A percentile compares a stretch with the other conserved stretches of the same genome.
phyloP scores from a whole-genome alignment of 192 early-diverging fungal genomes.

The Entomortierella parvispora region DNA sequence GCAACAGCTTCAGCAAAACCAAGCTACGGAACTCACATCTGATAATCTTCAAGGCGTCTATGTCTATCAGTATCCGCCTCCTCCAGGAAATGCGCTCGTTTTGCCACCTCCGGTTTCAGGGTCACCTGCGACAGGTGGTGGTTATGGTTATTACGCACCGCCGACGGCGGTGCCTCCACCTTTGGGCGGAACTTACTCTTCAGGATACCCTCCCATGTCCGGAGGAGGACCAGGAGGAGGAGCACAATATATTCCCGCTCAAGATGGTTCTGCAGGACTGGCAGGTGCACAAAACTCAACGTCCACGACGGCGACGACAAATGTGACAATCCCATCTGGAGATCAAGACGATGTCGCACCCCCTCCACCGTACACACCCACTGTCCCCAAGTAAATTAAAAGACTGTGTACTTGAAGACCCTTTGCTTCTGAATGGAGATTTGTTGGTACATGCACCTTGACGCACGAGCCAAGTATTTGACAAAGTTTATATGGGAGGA shows the following conservation, averaged over 20 bases:
- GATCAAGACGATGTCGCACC: background rate
- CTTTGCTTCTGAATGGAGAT: too few species aligned
- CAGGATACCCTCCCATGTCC: constrained; percentile 23
- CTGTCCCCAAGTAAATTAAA: constrained; percentile 15
- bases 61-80: constrained; percentile 20
- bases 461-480: too few species aligned
- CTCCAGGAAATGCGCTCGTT: background rate
- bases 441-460: too few species aligned
- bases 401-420: too few species aligned
- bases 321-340: background rate
- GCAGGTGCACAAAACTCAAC: background rate
- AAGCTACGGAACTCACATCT: background rate
- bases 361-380: constrained; percentile 18
- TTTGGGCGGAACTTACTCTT: too few species aligned
- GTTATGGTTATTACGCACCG: too few species aligned
- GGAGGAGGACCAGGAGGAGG: background rate
- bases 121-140: background rate
- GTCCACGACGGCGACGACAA: background rate
- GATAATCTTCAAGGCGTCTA: background rate
- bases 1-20: constrained; percentile 1
- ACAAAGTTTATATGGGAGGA: too few species aligned
- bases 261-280: constrained; percentile 13
- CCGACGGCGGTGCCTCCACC: background rate
- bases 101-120: background rate
- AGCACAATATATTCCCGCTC: background rate